Evolutionary conservation across 2,329 filamentous ascomycete species (phyloP), one percentile per base, ranked within the genome.

Genomic region (Emmonsiellopsis sp.): DNA sequence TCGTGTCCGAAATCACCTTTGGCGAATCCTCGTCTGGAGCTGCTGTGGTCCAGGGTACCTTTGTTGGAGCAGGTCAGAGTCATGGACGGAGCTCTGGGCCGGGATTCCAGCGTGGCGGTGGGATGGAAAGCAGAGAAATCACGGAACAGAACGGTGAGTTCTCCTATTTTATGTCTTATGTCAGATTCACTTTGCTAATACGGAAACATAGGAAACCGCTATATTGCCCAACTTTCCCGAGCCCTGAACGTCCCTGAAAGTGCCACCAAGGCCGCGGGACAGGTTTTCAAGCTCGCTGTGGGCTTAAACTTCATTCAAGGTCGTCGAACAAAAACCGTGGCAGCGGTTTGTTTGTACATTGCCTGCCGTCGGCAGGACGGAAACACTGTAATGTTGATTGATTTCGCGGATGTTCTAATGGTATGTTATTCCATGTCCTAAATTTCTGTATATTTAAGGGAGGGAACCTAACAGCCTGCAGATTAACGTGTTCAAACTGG

Each of bases 401-500:
- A 98, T 67, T 83, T 98, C 65, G 88, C 93, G 10, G 93, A 98
- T 66, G 78, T 92, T 42, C 72, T 85, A n/a, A 74, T 76, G 66
- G 74, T 77, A 62, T 60, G 64, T 57, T 21, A 42, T 17, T 21
- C n/a, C 14, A 47, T 31, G 32, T 32, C 17, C 8, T 43, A 40
- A 21, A 27, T 45, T 49, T 21, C n/a, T 42, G 39, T 13, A 5
- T 6, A 36, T 21, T 27, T 10, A 6, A 11, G 48, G 10, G 10
- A 49, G 56, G 47, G 36, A 49, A 27, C 31, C 63, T 68, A 55
- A 70, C 43, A 74, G 5, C 34, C 78, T 53, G 43, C 61, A 78
- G 73, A 82, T 93, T 65, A 95, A 96, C 61, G 92, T 98, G 27
- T 98, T 95, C 72, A 86, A 88, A 57, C 79, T 98, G 11, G 93